Base-by-base conservation (phyloP, 305 asterid genomes). In the Fraxinus xanthoxyloides region DNA sequence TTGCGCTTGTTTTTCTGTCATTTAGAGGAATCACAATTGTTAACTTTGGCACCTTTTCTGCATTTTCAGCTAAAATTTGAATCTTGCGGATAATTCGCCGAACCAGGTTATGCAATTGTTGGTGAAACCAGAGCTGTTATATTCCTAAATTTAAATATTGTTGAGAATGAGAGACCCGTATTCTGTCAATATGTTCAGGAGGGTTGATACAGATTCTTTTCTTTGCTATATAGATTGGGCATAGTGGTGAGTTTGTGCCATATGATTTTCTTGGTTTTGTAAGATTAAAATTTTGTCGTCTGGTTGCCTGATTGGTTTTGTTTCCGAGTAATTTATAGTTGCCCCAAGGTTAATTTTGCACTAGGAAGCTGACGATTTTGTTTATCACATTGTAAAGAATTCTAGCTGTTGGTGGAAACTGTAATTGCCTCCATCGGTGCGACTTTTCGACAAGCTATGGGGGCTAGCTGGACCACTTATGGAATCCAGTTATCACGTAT, bases 81-180 rank as follows among this genome's bases (percentile, higher is more conserved):
- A 82, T 86, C 77, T 81, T 78, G 87, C 88, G 82, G 91, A 82
- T 54, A n/a, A 54, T 54, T 54, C 38, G 82, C 75, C 83, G 69
- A 84, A 80, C 85, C 79, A 30, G 83, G 83, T 83, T 85, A 65
- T 80, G 89, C 87, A 77, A 77, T 81, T 83, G 80, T 54, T 85
- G 65, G 59, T 78, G 87, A 87, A 87, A 86, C 74, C 59, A 85
- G 88, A 83, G 88, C 88, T 51, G 74, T 75, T 82, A 67, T 90
- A 89, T 92, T 67, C 84, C 32, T 84, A 69, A 54, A 79, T 26
- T 80, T 69, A 63, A 80, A 79, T 65, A 77, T 79, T 84, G 82
- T 84, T 80, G 81, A 90, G 87, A 90, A 92, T 92, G 97, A 92
- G 95, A 88, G 93, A 84, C 91, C 91, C 85, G 79, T 82, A 85